phyloP scores from a whole-genome alignment of 2,329 filamentous ascomycete genomes.

The Aspergillus sp. region DNA sequence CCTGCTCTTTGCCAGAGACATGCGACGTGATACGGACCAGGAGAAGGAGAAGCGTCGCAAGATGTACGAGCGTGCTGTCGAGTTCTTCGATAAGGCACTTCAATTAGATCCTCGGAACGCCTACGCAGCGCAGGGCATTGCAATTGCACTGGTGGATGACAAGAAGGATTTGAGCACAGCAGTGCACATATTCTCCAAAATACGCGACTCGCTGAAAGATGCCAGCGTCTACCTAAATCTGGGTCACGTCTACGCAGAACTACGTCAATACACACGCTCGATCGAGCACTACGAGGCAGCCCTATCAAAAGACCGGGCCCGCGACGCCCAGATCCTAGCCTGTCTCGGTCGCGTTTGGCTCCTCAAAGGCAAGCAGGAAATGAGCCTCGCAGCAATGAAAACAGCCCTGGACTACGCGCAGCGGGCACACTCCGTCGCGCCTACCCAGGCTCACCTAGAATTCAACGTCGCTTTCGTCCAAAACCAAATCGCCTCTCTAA shows the following conservation, averaged over 20 bases:
- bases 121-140: slow-evolving; percentile 92
- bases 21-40: slow-evolving; percentile 83
- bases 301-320: slow-evolving; percentile 73
- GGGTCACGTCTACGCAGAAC: slow-evolving; percentile 86
- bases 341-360: slow-evolving; percentile 88
- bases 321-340: slow-evolving; percentile 75
- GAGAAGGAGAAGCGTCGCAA: slow-evolving; percentile 89
- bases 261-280: slow-evolving; percentile 85
- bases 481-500: slow-evolving; percentile 82
- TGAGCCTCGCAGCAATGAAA: slow-evolving; percentile 61
- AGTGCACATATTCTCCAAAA: slow-evolving; percentile 83
- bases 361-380: slow-evolving; percentile 71
- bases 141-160: slow-evolving; percentile 90
- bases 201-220: slow-evolving; percentile 87
- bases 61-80: slow-evolving; percentile 86
- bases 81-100: slow-evolving; percentile 97
- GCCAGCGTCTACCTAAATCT: slow-evolving; percentile 88
- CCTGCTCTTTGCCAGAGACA: slow-evolving; percentile 83
- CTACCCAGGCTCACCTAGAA: slow-evolving; percentile 85
- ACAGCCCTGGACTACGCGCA: slow-evolving; percentile 63
- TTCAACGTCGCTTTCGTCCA: slow-evolving; percentile 99
- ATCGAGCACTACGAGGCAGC: slow-evolving; percentile 93
- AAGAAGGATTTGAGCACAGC: slow-evolving; percentile 84
- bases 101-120: slow-evolving; percentile 94
- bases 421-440: slow-evolving; percentile 71